These are phyloP conservation scores for Capronia americana DNA, from an alignment of 2,329 filamentous ascomycete genomes.

Conservation along the genomic window DNA sequence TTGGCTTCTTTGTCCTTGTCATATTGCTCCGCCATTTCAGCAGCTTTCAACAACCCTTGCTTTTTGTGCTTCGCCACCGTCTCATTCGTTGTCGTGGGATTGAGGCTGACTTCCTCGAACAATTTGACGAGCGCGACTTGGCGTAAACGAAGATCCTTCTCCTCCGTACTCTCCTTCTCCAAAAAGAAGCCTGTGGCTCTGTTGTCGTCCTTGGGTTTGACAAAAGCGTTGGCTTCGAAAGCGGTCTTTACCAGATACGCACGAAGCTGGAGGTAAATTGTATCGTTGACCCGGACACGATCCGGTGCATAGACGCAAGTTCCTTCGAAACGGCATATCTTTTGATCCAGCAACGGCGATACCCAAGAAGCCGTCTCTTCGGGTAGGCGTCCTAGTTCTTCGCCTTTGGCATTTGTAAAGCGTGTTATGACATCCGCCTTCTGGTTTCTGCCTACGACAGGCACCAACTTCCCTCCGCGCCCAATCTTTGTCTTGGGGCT, in stretches of 20 bases:
- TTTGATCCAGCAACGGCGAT: constrained; percentile 87
- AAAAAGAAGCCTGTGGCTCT: constrained; percentile 77
- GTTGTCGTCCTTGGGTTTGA: constrained; percentile 70
- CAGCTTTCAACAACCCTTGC: constrained; percentile 84
- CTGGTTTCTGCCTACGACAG: constrained; percentile 58
- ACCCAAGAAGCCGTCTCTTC: constrained; percentile 92
- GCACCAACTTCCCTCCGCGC: constrained; percentile 53
- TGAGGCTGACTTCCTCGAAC: constrained; percentile 85
- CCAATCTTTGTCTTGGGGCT: constrained; percentile 61
- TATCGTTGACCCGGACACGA: constrained; percentile 84
- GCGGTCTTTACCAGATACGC: constrained; percentile 77
- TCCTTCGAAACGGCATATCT: constrained; percentile 84
- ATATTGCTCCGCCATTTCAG: constrained; percentile 80
- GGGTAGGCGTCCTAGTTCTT: constrained; percentile 84
- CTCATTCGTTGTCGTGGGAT: constrained; percentile 76
- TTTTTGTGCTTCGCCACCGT: constrained; percentile 78
- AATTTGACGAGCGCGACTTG: constrained; percentile 88
- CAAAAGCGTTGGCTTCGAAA: constrained; percentile 70
- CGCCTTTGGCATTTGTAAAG: constrained; percentile 79
- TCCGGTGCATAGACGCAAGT: constrained; percentile 90
- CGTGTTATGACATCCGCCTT: constrained; percentile 87
- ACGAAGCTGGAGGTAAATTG: constrained; percentile 84
- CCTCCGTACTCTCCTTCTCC: constrained; percentile 82
- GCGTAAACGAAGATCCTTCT: constrained; percentile 79
- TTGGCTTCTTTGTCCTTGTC: constrained; percentile 62